Conservation (phyloP, 805 yeast genomes). For the Barnettozyma salicaria region DNA sequence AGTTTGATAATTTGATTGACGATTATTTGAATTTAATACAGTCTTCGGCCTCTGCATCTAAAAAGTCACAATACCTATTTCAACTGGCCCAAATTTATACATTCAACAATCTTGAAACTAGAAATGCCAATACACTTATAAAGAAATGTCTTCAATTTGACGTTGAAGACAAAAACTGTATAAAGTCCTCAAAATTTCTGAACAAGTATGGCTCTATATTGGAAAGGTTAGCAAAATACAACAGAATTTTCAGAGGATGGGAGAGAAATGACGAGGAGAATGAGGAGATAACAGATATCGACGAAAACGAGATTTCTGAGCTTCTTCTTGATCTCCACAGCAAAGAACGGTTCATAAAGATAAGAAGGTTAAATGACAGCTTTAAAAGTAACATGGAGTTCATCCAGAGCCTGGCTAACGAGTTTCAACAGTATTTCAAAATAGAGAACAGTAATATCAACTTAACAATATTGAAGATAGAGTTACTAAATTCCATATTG, state of each 20-base stretch:
- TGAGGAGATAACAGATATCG: conserved; percentile 38
- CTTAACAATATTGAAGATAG: conserved; percentile 31
- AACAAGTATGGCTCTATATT: conserved; percentile 35
- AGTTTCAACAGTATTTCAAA: conserved; percentile 18
- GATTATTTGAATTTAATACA: conserved; percentile 25
- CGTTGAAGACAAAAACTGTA: conserved; percentile 63
- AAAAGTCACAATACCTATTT: conserved; percentile 26
- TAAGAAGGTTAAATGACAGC: conserved; percentile 18
- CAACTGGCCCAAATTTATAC: conserved; percentile 35
- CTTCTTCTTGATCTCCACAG: conserved; percentile 26
- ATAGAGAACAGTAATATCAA: conserved; percentile 21
- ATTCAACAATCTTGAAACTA: conserved; percentile 47
- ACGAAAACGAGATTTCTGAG: conserved; percentile 34
- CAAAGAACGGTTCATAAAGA: conserved; percentile 16
- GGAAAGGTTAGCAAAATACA: conserved; percentile 33
- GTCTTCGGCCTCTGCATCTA: conserved; percentile 19
- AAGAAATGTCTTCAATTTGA: conserved; percentile 72
- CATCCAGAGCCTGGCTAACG: conserved; percentile 12
- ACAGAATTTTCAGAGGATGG: conserved; percentile 40
- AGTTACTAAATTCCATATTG: conserved; percentile 36
- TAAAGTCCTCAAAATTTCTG: conserved; percentile 45
- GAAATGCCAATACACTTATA: conserved; percentile 32
- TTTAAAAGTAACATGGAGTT: conserved; percentile 20
- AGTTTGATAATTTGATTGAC: conserved; percentile 21
- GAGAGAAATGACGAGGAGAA: conserved; percentile 31